Base-by-base conservation (phyloP, 2,329 filamentous ascomycete species). In the Xylaria sp. region DNA sequence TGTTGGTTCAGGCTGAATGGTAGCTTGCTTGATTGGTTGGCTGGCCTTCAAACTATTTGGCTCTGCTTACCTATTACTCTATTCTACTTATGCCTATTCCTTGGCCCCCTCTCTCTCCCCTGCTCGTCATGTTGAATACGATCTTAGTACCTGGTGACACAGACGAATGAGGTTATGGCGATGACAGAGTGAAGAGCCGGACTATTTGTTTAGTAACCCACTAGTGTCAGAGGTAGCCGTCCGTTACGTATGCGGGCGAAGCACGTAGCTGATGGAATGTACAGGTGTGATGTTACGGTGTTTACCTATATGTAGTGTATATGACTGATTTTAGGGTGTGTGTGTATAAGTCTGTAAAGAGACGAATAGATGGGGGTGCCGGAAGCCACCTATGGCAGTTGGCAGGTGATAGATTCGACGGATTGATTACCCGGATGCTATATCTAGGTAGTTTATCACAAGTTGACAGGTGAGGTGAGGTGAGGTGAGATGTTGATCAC, bases 111-210 rank as follows among this genome's bases (percentile, higher is more conserved):
- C 32, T 3, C n/a, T 43, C 41, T 58, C 39, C 52, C 58, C 48
- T 52, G 58, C 43, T 36, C 34, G 34, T 39, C 36, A 43, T 59
- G 13, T 23, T 32, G 18, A 32, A 66, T 63, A 53, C 45, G 59
- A 63, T 65, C 48, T 28, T 20, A 45, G 20, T 13, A 28, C 4
- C 30, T 8, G 30, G 13, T n/a, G 30, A 15, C 28, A 7, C 32
- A 56, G 23, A 23, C 65, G 65, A 67, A 63, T 67, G 65, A 63
- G 39, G 8, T 30, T 20, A 4, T 7, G n/a, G 20, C n/a, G 20
- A 58, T 9, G 30, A 41, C 60, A 52, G 55, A 50, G 60, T 55
- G 13, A 45, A 20, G 43, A 32, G 12, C 25, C 45, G 10, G 41
- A 20, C 58, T 55, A 41, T 32, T 53, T 43, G 28, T 18, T 34